These are phyloP conservation scores for Penicillium verhagenii DNA, from an alignment of 495 filamentous ascomycete genomes.

Conservation along the genomic window DNA sequence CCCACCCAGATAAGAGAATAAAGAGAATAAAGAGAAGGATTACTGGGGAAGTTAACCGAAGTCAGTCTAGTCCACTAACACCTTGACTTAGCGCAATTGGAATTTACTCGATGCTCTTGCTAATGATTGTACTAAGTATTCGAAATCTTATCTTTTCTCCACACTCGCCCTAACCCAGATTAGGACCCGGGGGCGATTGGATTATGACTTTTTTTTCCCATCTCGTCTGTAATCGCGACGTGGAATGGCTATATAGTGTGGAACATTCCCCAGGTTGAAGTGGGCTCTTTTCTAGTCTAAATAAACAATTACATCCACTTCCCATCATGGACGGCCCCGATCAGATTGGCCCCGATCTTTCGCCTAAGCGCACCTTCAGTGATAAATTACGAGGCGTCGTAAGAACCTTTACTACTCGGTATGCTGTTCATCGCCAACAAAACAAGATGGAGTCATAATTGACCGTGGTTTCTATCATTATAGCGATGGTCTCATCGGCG, in stretches of 20 bases:
- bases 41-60: too few relatives aligned
- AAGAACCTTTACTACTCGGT: constrained; percentile 51
- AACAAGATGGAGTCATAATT: constrained; percentile 23
- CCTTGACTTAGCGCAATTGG: too few relatives aligned
- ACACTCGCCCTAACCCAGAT: background rate
- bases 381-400: constrained; percentile 38
- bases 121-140: background rate
- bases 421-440: constrained; percentile 9
- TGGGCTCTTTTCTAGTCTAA: too few relatives aligned
- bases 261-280: background rate
- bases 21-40: too few relatives aligned
- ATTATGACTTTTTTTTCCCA: background rate
- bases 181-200: background rate
- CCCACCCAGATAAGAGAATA: background rate
- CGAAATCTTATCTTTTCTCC: constrained; percentile 3
- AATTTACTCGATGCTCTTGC: constrained; percentile 7
- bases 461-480: too few relatives aligned
- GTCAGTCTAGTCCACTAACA: background rate
- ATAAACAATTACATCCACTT: background rate
- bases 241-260: background rate
- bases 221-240: background rate
- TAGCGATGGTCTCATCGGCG: constrained; percentile 73
- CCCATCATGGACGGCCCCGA: constrained; percentile 48
- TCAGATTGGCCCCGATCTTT: constrained; percentile 48
- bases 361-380: constrained; percentile 37